A percentile compares a stretch with the other conserved stretches of the same genome.
These are phyloP conservation scores for Fraxinus sp. DNA, from an alignment of 305 asterid genomes.

Conservation along the genomic window DNA sequence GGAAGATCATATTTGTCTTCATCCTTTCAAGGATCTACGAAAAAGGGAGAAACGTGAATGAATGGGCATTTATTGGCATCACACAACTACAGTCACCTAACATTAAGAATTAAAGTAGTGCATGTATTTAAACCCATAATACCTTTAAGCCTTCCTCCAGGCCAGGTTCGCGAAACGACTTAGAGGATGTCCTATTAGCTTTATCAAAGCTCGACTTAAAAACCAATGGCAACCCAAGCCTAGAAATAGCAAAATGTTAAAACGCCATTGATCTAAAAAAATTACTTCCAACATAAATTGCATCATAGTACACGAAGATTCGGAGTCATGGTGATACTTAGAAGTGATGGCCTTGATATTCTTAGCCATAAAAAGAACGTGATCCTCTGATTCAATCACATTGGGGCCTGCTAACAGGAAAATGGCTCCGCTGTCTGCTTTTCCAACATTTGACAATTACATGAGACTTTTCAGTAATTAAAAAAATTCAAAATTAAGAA, in stretches of 20 bases:
- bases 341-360: constrained; percentile 65
- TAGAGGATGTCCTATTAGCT: constrained; percentile 80
- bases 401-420: constrained; percentile 82
- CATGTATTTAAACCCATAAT: not conserved
- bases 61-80: not conserved
- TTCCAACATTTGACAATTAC: not conserved
- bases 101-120: not conserved
- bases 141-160: constrained; percentile 73
- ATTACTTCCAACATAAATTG: not conserved
- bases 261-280: not conserved
- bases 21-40: constrained; percentile 83
- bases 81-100: not conserved
- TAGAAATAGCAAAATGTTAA: constrained; percentile 19
- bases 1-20: constrained; percentile 68
- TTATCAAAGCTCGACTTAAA: constrained; percentile 87
- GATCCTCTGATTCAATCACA: constrained; percentile 98
- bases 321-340: constrained; percentile 38
- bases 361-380: constrained; percentile 80
- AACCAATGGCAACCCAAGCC: constrained; percentile 71
- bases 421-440: constrained; percentile 68
- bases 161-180: constrained; percentile 87
- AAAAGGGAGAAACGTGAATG: not conserved
- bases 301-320: not conserved
- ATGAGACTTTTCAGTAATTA: not conserved
- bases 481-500: not conserved